Conservation (phyloP, 73 alveolate genomes). For the Uronychia setigera region DNA sequence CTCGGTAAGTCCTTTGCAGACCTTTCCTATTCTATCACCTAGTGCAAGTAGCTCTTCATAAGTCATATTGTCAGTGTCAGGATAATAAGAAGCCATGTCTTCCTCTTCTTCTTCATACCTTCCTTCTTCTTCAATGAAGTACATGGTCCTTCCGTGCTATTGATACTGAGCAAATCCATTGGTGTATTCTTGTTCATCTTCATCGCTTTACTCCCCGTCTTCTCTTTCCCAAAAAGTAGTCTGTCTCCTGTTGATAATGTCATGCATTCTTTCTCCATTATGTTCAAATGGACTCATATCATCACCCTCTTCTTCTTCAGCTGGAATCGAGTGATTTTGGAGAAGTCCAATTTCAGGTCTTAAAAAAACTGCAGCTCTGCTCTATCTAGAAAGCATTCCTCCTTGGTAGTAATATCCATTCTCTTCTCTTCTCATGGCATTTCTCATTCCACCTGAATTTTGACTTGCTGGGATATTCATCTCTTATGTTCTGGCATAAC, state of each 20-base stretch:
- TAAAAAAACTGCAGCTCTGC: background rate
- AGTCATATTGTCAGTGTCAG: slow-evolving; percentile 73
- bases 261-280: too few relatives aligned
- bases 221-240: background rate
- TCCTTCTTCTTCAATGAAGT: background rate
- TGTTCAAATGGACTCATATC: too few relatives aligned
- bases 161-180: too few relatives aligned
- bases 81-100: slow-evolving; percentile 3
- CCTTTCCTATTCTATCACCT: slow-evolving; percentile 80
- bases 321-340: background rate
- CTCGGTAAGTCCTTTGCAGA: slow-evolving; percentile 68
- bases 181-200: background rate
- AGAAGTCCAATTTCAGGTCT: background rate
- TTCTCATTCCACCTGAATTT: too few relatives aligned
- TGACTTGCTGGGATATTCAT: too few relatives aligned
- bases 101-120: background rate
- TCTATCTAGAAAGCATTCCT: background rate
- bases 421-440: too few relatives aligned
- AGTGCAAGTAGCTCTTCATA: slow-evolving; percentile 82
- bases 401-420: background rate
- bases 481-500: too few relatives aligned
- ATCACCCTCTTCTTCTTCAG: background rate
- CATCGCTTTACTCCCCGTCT: background rate
- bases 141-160: too few relatives aligned
- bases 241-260: background rate